Evolutionary conservation across 176 grass and related monocot genomes (phyloP).

Genomic region (Elymus sibiricus): DNA sequence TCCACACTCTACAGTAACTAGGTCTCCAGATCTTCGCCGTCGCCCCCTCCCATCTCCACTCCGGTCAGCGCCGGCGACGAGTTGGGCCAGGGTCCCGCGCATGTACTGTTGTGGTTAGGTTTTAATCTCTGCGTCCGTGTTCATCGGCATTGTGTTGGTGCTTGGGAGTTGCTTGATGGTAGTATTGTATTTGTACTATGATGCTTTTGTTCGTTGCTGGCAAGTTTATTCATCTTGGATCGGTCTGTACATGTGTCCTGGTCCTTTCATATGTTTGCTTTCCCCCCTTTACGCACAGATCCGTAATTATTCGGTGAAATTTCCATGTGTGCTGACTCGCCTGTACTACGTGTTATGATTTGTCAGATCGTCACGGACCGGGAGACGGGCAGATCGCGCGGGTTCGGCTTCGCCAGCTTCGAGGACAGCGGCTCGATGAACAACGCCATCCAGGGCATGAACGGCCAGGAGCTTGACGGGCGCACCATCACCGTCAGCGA

Average conservation of each 20-base stretch:
- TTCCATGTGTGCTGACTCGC: not conserved
- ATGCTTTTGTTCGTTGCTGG: not conserved
- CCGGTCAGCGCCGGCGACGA: too few relatives aligned
- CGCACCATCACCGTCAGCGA: not conserved
- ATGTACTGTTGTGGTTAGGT: too few relatives aligned
- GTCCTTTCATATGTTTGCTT: not conserved
- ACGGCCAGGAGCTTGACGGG: not conserved
- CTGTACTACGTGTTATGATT: not conserved
- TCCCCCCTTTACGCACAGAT: not conserved
- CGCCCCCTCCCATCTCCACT: too few relatives aligned
- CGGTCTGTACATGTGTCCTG: not conserved
- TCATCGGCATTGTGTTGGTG: not conserved
- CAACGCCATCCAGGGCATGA: not conserved
- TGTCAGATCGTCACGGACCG: constrained; percentile 50
- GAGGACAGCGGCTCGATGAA: not conserved
- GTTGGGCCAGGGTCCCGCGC: too few relatives aligned
- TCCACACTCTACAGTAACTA: too few relatives aligned
- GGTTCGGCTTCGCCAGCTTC: constrained; percentile 63
- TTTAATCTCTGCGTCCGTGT: not conserved
- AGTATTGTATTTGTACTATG: too few relatives aligned
- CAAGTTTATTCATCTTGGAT: not conserved
- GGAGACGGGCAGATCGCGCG: constrained; percentile 55
- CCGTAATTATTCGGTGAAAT: not conserved
- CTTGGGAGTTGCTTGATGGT: not conserved
- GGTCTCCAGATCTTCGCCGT: too few relatives aligned